Evolutionary conservation across 768 basidiomycete genomes (phyloP).

Genomic region (Tricholoma hemisulphureum): DNA sequence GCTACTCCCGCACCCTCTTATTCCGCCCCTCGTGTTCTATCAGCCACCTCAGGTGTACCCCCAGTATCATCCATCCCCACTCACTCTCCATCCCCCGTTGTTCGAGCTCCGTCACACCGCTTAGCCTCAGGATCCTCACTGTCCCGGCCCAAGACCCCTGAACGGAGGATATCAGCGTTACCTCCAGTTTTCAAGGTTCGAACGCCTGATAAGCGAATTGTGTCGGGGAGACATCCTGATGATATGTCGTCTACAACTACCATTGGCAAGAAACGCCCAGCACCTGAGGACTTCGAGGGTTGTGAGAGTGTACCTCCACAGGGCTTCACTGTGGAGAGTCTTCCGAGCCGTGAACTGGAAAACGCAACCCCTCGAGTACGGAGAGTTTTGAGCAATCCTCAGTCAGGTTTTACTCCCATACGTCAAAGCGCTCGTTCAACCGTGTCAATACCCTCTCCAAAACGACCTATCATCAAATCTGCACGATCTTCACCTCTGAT

Average conservation of each 20-base stretch:
- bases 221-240: constrained; percentile 21
- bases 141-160: constrained; percentile 54
- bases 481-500: constrained; percentile 39
- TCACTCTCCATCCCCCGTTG: constrained; percentile 14
- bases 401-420: constrained; percentile 72
- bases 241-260: constrained; percentile 35
- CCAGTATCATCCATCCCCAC: constrained; percentile 16
- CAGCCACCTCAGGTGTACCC: constrained; percentile 22
- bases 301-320: constrained; percentile 58
- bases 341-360: constrained; percentile 38
- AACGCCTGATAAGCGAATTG: constrained; percentile 44
- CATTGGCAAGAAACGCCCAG: constrained; percentile 69
- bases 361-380: constrained; percentile 60
- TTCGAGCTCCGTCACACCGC: constrained; percentile 28
- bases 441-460: constrained; percentile 48
- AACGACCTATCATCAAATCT: constrained; percentile 32
- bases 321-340: constrained; percentile 57
- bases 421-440: constrained; percentile 46
- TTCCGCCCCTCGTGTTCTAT: constrained; percentile 25
- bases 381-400: constrained; percentile 53
- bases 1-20: constrained; percentile 10
- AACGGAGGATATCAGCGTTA: constrained; percentile 33
- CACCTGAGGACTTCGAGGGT: constrained; percentile 74
- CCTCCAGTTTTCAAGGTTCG: constrained; percentile 49
- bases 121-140: constrained; percentile 44